phyloP scores from a whole-genome alignment of 2,329 filamentous ascomycete genomes.

The Helotiales sp. region DNA sequence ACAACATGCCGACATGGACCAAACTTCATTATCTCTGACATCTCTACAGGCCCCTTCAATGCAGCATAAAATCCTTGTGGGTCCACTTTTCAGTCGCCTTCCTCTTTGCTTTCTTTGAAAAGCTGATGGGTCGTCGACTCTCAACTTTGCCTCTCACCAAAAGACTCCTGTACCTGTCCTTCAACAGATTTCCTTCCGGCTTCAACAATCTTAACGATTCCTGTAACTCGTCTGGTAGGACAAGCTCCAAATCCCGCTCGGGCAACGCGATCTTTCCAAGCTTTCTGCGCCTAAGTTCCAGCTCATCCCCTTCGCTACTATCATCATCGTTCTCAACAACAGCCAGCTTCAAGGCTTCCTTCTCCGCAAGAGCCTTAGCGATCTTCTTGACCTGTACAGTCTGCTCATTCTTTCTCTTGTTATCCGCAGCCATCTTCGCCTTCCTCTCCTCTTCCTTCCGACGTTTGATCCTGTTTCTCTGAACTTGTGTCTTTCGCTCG shows the following conservation, averaged over 20 bases:
- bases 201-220: slow-evolving; percentile 82
- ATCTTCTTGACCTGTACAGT: slow-evolving; percentile 74
- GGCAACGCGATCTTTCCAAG: slow-evolving; percentile 77
- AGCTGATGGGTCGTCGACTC: slow-evolving; percentile 75
- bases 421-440: slow-evolving; percentile 75
- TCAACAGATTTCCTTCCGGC: slow-evolving; percentile 93
- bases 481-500: slow-evolving; percentile 81
- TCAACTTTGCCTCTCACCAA: slow-evolving; percentile 90
- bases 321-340: slow-evolving; percentile 53
- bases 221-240: slow-evolving; percentile 82
- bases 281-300: slow-evolving; percentile 70
- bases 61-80: slow-evolving; percentile 82
- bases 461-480: slow-evolving; percentile 86
- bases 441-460: slow-evolving; percentile 85
- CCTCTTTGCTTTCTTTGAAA: slow-evolving; percentile 80
- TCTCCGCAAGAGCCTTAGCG: slow-evolving; percentile 64
- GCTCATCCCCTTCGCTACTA: slow-evolving; percentile 63
- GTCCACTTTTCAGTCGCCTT: slow-evolving; percentile 95
- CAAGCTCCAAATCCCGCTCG: slow-evolving; percentile 78
- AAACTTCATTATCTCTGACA: neutral
- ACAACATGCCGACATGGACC: neutral
- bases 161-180: slow-evolving; percentile 88
- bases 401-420: slow-evolving; percentile 76
- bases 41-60: slow-evolving; percentile 29
- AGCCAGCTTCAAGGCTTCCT: slow-evolving; percentile 57